Percentiles rank a stretch among this genome's conserved stretches.
These are phyloP conservation scores for Helotiales sp. DNA, from an alignment of 2,329 filamentous ascomycete genomes.

Conservation along the genomic window DNA sequence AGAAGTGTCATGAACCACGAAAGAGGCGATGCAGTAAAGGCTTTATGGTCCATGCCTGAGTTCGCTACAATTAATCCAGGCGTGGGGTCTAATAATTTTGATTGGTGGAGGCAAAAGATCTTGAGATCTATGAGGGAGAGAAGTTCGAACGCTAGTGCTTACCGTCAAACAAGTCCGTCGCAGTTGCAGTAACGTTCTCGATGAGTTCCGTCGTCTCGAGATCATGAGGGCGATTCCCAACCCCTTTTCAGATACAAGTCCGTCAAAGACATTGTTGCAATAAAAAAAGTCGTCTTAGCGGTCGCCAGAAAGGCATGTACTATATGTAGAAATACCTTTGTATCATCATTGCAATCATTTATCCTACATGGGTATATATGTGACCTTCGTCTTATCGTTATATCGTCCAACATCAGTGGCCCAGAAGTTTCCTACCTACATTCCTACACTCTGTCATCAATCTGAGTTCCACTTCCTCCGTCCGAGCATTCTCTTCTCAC, in stretches of 20 bases:
- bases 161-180: no score
- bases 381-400: not conserved
- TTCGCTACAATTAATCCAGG: conserved; percentile 27
- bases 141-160: not conserved
- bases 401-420: not conserved
- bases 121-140: conserved; percentile 10
- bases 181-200: no score
- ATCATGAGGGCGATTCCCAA: no score
- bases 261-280: no score
- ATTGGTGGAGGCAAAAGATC: conserved; percentile 28
- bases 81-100: no score
- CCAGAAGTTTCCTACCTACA: not conserved
- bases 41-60: conserved; percentile 32
- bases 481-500: not conserved
- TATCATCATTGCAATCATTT: not conserved
- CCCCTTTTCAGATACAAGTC: no score
- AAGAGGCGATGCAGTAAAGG: conserved; percentile 21
- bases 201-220: no score
- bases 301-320: no score
- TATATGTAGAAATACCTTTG: conserved; percentile 2
- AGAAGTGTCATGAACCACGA: conserved; percentile 16
- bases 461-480: not conserved
- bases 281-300: no score
- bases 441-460: not conserved
- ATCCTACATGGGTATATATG: not conserved